phyloP scores from a whole-genome alignment of 176 grass and related monocot species.

The Eremochloa ophiuroides region DNA sequence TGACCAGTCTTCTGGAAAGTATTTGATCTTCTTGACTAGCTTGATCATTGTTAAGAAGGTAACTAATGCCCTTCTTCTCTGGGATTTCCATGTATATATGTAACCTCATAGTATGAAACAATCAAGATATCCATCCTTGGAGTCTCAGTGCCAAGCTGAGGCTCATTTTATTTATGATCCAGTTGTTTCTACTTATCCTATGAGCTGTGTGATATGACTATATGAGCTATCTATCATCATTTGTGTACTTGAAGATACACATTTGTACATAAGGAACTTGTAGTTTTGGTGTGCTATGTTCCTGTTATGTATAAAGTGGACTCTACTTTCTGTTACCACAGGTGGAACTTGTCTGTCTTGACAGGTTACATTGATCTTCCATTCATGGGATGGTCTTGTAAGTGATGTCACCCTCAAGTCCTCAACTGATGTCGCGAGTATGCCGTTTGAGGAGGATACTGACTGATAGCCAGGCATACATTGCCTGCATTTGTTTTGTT shows the following conservation, averaged over 20 bases:
- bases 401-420: background rate
- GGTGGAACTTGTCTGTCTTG: background rate
- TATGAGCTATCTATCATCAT: background rate
- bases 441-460: background rate
- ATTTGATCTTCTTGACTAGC: background rate
- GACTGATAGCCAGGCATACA: background rate
- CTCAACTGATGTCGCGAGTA: background rate
- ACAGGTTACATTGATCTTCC: background rate
- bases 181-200: background rate
- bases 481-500: too few relatives aligned
- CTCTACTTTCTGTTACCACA: background rate
- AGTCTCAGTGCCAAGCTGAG: conserved; percentile 16
- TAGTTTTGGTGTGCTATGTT: background rate
- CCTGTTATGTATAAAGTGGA: background rate
- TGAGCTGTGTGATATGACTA: background rate
- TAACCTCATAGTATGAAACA: conserved; percentile 8
- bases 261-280: background rate
- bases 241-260: background rate
- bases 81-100: conserved; percentile 24
- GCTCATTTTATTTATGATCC: background rate
- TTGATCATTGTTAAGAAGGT: background rate
- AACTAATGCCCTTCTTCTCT: background rate
- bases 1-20: conserved; percentile 15
- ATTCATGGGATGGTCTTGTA: background rate
- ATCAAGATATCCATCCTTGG: background rate